phyloP scores from a whole-genome alignment of 2,329 filamentous ascomycete genomes.

The Celoporthe dispersa region DNA sequence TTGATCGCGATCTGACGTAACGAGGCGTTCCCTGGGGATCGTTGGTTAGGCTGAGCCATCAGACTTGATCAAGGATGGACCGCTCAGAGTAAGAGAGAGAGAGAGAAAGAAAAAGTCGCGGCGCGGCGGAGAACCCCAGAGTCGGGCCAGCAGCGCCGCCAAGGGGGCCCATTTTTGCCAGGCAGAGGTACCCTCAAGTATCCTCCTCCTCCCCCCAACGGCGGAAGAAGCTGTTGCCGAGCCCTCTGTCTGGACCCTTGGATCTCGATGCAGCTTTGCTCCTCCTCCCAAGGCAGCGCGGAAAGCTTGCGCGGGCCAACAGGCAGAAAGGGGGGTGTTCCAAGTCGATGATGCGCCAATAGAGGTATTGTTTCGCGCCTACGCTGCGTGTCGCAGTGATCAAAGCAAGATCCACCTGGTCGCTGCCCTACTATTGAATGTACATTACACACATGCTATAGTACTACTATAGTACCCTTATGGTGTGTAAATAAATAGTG shows the following conservation, averaged over 20 bases:
- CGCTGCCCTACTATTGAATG: neutral
- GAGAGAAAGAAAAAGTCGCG: neutral
- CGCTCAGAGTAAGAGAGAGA: neutral
- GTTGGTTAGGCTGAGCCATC: conserved; percentile 24
- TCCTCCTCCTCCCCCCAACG: neutral
- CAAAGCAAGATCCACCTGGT: neutral
- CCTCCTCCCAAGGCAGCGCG: neutral
- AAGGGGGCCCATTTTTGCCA: neutral
- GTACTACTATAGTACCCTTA: too few relatives aligned
- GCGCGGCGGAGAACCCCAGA: conserved; percentile 16
- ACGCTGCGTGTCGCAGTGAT: too few relatives aligned
- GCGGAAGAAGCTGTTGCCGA: conserved; percentile 5
- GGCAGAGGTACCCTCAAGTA: conserved; percentile 19
- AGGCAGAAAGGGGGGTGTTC: neutral
- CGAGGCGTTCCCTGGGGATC: conserved; percentile 21
- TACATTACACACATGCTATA: too few relatives aligned
- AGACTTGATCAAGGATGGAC: conserved; percentile 16
- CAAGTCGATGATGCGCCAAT: conserved; percentile 1
- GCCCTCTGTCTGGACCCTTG: conserved; percentile 14
- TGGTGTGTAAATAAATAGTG: neutral
- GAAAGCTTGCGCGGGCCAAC: neutral
- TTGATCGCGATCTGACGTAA: conserved; percentile 15
- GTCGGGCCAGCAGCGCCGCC: conserved; percentile 1
- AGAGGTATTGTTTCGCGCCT: neutral
- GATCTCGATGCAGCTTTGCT: conserved; percentile 23